phyloP scores from a whole-genome alignment of 164 flowering plant genomes.

The Piper longum region DNA sequence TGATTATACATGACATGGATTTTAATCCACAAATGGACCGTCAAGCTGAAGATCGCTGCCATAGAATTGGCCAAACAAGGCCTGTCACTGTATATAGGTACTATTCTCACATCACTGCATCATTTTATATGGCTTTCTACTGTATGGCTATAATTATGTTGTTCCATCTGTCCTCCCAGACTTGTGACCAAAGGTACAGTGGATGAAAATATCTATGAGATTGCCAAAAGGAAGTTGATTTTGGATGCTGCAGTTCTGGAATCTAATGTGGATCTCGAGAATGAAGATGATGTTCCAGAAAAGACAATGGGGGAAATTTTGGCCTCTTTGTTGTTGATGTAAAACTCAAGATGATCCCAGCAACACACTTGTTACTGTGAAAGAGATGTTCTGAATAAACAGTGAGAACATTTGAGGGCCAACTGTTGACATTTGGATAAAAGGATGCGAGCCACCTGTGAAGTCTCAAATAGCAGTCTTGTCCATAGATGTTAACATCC shows the following conservation, averaged over 20 bases:
- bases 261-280: conserved; percentile 45
- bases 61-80: conserved; percentile 88
- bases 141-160: not conserved
- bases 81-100: conserved; percentile 86
- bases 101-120: not conserved
- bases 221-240: conserved; percentile 75
- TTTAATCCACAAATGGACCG: conserved; percentile 96
- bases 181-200: conserved; percentile 84
- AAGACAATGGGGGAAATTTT: conserved; percentile 95
- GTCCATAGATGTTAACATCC: too few relatives aligned
- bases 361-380: not conserved
- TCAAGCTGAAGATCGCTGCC: conserved; percentile 96
- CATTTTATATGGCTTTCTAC: not conserved
- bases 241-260: conserved; percentile 92
- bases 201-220: conserved; percentile 89
- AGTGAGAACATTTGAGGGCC: not conserved
- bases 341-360: not conserved
- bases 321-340: conserved; percentile 47
- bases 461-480: too few relatives aligned
- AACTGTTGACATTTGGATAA: not conserved
- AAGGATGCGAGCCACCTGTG: too few relatives aligned
- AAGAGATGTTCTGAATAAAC: too few relatives aligned
- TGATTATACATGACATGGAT: conserved; percentile 95
- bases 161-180: conserved; percentile 23
- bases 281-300: conserved; percentile 40